These are phyloP conservation scores for Pythium aphanidermatum DNA, from an alignment of 352 stramenopile genomes.

Conservation along the genomic window DNA sequence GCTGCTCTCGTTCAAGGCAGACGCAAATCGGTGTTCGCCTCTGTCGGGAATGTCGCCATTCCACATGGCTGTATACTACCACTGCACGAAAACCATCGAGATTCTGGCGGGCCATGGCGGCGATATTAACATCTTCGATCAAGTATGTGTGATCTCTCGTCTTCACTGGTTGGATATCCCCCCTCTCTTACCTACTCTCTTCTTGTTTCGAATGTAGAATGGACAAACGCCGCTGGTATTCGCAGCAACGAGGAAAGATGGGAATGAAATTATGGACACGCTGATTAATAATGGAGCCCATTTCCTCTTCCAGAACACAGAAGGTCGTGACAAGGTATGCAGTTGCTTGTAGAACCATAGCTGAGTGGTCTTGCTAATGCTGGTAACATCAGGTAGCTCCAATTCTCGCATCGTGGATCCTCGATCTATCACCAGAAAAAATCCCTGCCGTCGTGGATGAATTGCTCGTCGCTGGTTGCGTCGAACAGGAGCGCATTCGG, in stretches of 20 bases:
- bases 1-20: constrained; percentile 5
- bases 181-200: not conserved
- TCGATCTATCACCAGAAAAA: constrained; percentile 4
- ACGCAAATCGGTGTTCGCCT: constrained; percentile 5
- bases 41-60: constrained; percentile 6
- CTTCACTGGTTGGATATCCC: not conserved
- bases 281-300: constrained; percentile 14
- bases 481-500: constrained; percentile 5
- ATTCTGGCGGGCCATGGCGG: constrained; percentile 4
- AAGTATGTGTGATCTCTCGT: not conserved
- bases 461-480: constrained; percentile 9
- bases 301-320: constrained; percentile 3
- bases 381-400: constrained; percentile 10
- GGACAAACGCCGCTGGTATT: constrained; percentile 10
- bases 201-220: constrained; percentile 4
- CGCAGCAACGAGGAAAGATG: constrained; percentile 6
- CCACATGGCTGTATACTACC: constrained; percentile 14
- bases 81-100: constrained; percentile 9
- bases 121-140: constrained; percentile 19
- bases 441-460: constrained; percentile 11
- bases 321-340: constrained; percentile 5
- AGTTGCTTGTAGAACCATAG: not conserved
- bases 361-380: not conserved
- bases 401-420: constrained; percentile 11
- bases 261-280: constrained; percentile 13